Percentiles rank a stretch among this genome's conserved stretches.
Conservation (phyloP, 768 basidiomycete genomes). For the Dacryopinax spathularia region DNA sequence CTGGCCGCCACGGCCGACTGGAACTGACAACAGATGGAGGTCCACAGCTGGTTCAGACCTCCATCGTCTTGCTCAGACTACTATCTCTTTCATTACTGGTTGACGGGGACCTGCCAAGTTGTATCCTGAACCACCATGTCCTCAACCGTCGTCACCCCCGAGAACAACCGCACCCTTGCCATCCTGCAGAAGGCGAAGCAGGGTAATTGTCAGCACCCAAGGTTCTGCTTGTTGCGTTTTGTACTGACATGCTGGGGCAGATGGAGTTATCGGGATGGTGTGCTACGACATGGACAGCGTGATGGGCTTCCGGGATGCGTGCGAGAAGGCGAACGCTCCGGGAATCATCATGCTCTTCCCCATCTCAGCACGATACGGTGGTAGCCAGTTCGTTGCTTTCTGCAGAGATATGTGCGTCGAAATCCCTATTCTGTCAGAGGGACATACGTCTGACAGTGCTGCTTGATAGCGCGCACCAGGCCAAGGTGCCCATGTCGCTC, state of each 20-base stretch:
- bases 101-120: background rate
- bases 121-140: background rate
- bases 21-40: background rate
- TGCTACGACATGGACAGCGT: constrained; percentile 24
- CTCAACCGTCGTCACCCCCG: constrained; percentile 11
- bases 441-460: background rate
- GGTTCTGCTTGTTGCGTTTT: background rate
- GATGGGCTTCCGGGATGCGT: constrained; percentile 23
- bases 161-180: constrained; percentile 21
- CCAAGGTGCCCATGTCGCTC: constrained; percentile 25
- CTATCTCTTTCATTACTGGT: background rate
- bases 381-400: constrained; percentile 21
- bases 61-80: no score
- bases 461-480: constrained; percentile 18
- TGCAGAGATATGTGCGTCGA: constrained; percentile 18
- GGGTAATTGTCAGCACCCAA: constrained; percentile 19
- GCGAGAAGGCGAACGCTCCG: constrained; percentile 11
- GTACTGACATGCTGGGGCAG: background rate
- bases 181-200: constrained; percentile 23
- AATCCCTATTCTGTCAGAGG: background rate
- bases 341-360: constrained; percentile 18
- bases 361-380: constrained; percentile 19
- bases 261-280: constrained; percentile 22
- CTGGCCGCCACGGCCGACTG: background rate
- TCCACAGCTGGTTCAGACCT: background rate